These are phyloP conservation scores for Eucalyptus marginata DNA, from an alignment of 345 rosid genomes.

Conservation along the genomic window DNA sequence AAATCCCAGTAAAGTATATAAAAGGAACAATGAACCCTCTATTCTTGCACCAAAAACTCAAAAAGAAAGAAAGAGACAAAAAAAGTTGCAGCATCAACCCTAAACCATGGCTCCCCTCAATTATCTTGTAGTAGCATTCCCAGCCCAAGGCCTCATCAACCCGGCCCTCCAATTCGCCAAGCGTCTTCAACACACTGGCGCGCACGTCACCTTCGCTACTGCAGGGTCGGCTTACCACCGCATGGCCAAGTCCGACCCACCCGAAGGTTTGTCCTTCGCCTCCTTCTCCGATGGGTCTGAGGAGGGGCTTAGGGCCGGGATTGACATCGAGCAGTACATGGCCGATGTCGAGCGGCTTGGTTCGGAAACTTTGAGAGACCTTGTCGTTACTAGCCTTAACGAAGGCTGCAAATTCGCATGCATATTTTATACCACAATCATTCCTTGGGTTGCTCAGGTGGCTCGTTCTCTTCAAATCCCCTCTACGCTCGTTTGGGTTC, in stretches of 20 bases:
- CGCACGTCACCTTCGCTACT: constrained; percentile 36
- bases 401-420: constrained; percentile 13
- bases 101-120: constrained; percentile 13
- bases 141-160: constrained; percentile 61
- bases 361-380: constrained; percentile 13
- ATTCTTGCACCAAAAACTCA: not conserved
- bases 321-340: constrained; percentile 11
- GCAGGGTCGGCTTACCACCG: constrained; percentile 19
- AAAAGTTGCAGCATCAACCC: not conserved
- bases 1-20: not conserved
- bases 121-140: constrained; percentile 34
- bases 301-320: constrained; percentile 18
- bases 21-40: not conserved
- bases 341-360: constrained; percentile 30
- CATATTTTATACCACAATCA: constrained; percentile 31
- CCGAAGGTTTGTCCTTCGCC: constrained; percentile 22
- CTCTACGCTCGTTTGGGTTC: constrained; percentile 38
- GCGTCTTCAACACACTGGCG: constrained; percentile 34
- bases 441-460: constrained; percentile 42
- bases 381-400: constrained; percentile 1
- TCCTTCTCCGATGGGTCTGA: constrained; percentile 55
- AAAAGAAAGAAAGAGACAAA: not conserved
- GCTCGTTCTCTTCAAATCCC: constrained; percentile 36
- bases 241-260: constrained; percentile 9
- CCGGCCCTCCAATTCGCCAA: constrained; percentile 46